Base-by-base conservation (phyloP, 1,284 basidiomycete species). In the Rhodotorula sp. region DNA sequence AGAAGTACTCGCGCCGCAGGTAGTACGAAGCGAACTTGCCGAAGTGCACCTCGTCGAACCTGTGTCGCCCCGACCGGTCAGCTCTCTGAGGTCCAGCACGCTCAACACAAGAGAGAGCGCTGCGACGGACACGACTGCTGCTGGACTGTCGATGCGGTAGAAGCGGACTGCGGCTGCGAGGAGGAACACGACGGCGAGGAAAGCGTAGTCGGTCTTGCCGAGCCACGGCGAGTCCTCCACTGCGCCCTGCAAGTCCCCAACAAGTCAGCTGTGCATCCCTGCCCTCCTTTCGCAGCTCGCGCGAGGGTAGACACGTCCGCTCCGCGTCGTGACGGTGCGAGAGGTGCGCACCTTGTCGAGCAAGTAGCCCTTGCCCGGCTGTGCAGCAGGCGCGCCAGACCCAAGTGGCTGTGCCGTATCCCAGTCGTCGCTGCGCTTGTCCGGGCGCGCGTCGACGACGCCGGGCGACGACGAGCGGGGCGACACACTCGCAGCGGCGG, bases 1-100 rank as follows among this genome's bases (percentile, higher is more conserved):
- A 99, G 84, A 98, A 98, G 84, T 97, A 99, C 83, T 97, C 88
- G 74, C 93, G 86, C 66, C 85, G 85, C 78, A 97, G 88, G 82
- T 97, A 97, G 82, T 93, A 91, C 10, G 91, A 88, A 25, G 94
- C 93, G 81, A 98, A 95, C 83, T 80, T 75, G 53, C 72, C 72
- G 46, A 77, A 97, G 80, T 97, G 94, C 19, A 97, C 94, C 84
- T 97, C 94, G 81, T 97, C 94, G 81, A 97, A 97, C 53, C 93
- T 95, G 77, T 42, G 61, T 21, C 21, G 27, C 8, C 44, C 17
- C 42, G n/a, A 8, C 2, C 23, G 7, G 19, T 42, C 23, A 44
- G 3, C 7, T 44, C 7, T 44, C 5, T 44, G 41, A 50, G 16
- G 10, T n/a, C 14, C 14, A 9, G n/a, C 42, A 45, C 17, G 42